Base-by-base conservation (phyloP, 495 filamentous ascomycete species). In the Penicillium egyptiacum region DNA sequence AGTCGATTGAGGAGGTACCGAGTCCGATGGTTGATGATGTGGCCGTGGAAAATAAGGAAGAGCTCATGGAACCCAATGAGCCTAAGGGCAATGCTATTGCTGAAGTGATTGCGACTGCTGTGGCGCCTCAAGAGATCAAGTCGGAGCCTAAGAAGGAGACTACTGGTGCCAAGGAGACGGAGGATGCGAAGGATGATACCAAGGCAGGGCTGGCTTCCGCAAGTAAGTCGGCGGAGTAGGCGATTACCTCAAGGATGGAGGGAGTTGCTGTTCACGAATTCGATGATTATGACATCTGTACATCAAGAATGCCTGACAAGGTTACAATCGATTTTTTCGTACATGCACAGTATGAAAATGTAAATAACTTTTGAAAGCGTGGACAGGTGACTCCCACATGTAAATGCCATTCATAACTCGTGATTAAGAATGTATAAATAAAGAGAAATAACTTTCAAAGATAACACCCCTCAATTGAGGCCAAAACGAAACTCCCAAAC, bases 381-480 rank as follows among this genome's bases (percentile, higher is more conserved):
- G 43, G 46, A 33, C 25, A 31, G 37, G 39, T 25, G 16, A 40
- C 53, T 35, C 51, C 46, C 55, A 47, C 41, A 28, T 59, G 25
- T 37, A 56, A 10, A 67, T 67, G 62, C 41, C 41, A 63, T 60
- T 65, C 65, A 44, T 63, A 60, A 54, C 59, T 69, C 64, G 55
- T 65, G 28, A 63, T 63, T 57, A 60, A 42, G 52, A 57, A 56
- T 50, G 52, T 46, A 47, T 56, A 57, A 50, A 22, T 55, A 17
- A 57, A 22, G 42, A 1, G 8, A 26, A 26, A 28, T 2, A 14
- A 53, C 22, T 48, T 12, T 19, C 10, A 42, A 17, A 57, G 16
- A 41, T 3, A 48, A 17, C 45, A n/a, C 9, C 14, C 50, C 17
- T 43, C 11, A 53, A 50, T 44, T n/a, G 30, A 49, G 37, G 25